phyloP scores from a whole-genome alignment of 2,329 filamentous ascomycete genomes.

The Mycogone perniciosa region DNA sequence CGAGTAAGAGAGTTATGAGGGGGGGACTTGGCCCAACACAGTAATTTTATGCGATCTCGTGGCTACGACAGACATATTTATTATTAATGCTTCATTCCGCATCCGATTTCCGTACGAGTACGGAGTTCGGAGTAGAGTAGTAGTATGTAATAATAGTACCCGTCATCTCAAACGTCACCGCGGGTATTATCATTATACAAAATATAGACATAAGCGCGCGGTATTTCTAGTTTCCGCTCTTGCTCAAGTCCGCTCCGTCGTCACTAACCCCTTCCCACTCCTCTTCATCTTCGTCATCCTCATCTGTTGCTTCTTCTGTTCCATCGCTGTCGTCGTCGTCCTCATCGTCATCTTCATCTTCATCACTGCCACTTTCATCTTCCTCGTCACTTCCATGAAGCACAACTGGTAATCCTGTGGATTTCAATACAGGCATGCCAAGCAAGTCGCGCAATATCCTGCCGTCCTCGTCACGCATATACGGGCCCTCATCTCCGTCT shows the following conservation, averaged over 20 bases:
- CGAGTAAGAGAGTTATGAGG: no score
- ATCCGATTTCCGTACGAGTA: no score
- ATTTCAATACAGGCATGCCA: constrained; percentile 33
- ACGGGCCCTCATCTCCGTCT: constrained; percentile 45
- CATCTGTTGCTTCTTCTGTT: constrained; percentile 12
- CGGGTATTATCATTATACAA: not conserved
- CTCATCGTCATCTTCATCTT: constrained; percentile 16
- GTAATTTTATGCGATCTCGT: no score
- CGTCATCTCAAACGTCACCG: not conserved
- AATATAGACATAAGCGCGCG: no score
- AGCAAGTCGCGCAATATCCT: constrained; percentile 13
- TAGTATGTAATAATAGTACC: no score
- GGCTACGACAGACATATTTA: no score
- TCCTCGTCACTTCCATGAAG: constrained; percentile 19
- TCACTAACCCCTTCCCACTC: constrained; percentile 13
- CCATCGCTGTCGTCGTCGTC: constrained; percentile 15
- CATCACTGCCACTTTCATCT: constrained; percentile 21
- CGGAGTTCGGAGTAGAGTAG: no score
- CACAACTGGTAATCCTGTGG: constrained; percentile 27
- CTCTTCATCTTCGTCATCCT: constrained; percentile 17
- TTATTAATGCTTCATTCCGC: no score
- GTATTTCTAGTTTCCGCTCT: no score
- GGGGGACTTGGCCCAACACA: no score
- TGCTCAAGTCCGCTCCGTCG: not conserved
- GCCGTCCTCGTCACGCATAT: constrained; percentile 33